phyloP scores from a whole-genome alignment of 2,329 filamentous ascomycete genomes.

The Epichloe sp. region DNA sequence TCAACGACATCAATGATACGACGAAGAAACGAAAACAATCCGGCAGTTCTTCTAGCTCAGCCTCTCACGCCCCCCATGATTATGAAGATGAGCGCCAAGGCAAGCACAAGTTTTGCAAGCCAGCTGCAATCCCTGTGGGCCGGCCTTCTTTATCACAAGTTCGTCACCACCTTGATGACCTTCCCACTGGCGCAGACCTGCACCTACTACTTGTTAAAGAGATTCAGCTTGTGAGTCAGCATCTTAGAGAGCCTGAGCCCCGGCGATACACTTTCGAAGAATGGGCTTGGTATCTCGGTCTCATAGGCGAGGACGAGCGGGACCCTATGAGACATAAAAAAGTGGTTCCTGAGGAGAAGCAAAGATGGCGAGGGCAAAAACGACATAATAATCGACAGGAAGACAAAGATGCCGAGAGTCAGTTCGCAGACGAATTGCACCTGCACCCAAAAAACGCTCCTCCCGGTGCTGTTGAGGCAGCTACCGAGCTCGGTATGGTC shows the following conservation, averaged over 20 bases:
- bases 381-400: neutral
- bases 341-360: constrained; percentile 16
- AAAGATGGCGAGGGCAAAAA: constrained; percentile 6
- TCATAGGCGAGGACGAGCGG: constrained; percentile 57
- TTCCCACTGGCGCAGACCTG: constrained; percentile 36
- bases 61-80: neutral
- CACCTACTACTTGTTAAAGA: constrained; percentile 57
- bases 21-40: neutral
- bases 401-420: neutral
- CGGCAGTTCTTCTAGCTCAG: neutral
- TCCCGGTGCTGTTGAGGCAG: constrained; percentile 2
- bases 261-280: constrained; percentile 68
- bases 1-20: constrained; percentile 1
- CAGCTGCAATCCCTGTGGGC: constrained; percentile 1
- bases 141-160: constrained; percentile 22
- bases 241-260: constrained; percentile 44
- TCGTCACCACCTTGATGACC: constrained; percentile 21
- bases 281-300: constrained; percentile 71
- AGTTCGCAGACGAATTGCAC: neutral
- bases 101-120: constrained; percentile 4
- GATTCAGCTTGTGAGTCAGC: constrained; percentile 50
- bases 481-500: constrained; percentile 13
- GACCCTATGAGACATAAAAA: constrained; percentile 36
- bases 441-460: neutral
- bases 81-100: constrained; percentile 3